Percentiles rank a stretch among this genome's conserved stretches.
Evolutionary conservation across 768 basidiomycete genomes (phyloP).

Genomic region (Ramaria rubella): DNA sequence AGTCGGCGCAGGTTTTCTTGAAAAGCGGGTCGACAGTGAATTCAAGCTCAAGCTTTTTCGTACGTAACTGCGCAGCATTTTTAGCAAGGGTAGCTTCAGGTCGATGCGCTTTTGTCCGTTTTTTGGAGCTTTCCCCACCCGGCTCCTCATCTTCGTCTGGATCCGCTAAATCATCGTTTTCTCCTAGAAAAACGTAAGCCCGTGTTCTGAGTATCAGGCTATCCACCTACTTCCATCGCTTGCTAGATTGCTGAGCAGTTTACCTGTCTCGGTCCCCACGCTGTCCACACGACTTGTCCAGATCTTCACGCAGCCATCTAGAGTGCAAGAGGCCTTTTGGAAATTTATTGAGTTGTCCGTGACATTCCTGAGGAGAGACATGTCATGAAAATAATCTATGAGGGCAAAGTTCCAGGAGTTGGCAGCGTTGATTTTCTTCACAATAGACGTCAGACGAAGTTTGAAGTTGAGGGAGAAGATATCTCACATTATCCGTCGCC

Average conservation of each 20-base stretch:
- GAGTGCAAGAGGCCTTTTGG: constrained; percentile 93
- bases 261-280: constrained; percentile 94
- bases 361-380: constrained; percentile 89
- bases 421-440: constrained; percentile 94
- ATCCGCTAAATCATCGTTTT: constrained; percentile 52
- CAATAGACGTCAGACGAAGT: constrained; percentile 12
- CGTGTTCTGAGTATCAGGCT: neutral
- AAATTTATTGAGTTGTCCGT: constrained; percentile 97
- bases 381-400: constrained; percentile 98
- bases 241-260: constrained; percentile 83
- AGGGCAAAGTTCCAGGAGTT: constrained; percentile 98
- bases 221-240: constrained; percentile 46
- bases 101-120: constrained; percentile 45
- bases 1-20: constrained; percentile 95
- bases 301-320: constrained; percentile 98
- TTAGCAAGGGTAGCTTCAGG: constrained; percentile 87
- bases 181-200: constrained; percentile 37
- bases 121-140: constrained; percentile 59
- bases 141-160: constrained; percentile 49
- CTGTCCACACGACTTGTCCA: constrained; percentile 98
- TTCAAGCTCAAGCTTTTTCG: constrained; percentile 92
- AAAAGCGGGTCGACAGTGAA: constrained; percentile 96
- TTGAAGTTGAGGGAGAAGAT: neutral
- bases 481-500: constrained; percentile 91
- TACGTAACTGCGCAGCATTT: constrained; percentile 67